Conservation (phyloP, 768 basidiomycete genomes). For the Amylocystis lapponica region DNA sequence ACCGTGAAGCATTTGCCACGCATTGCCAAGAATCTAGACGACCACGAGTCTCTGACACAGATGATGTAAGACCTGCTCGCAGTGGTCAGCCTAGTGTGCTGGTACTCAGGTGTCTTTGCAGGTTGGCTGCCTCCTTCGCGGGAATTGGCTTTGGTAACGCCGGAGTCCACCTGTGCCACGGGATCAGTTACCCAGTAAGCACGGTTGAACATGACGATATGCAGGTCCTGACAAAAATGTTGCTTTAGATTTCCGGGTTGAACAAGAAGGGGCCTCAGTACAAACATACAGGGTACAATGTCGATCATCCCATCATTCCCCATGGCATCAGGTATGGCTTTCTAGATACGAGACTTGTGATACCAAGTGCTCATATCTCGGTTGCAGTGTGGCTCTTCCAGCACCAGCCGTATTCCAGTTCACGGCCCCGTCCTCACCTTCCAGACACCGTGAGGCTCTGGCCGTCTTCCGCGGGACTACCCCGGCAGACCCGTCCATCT, state of each 20-base stretch:
- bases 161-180: slow-evolving; percentile 86
- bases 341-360: too few relatives aligned
- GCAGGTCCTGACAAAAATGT: neutral
- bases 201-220: slow-evolving; percentile 6
- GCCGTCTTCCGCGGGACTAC: slow-evolving; percentile 73
- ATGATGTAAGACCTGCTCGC: slow-evolving; percentile 64
- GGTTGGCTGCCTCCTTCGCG: slow-evolving; percentile 88
- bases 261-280: slow-evolving; percentile 95
- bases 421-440: slow-evolving; percentile 89
- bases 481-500: slow-evolving; percentile 62
- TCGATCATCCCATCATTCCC: slow-evolving; percentile 86
- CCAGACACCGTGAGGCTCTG: slow-evolving; percentile 84
- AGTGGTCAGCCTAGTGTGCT: neutral
- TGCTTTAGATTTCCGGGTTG: slow-evolving; percentile 73
- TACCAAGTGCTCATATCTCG: neutral
- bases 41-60: slow-evolving; percentile 78
- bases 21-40: slow-evolving; percentile 71
- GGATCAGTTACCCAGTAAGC: slow-evolving; percentile 80
- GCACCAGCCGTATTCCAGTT: slow-evolving; percentile 95
- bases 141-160: slow-evolving; percentile 96
- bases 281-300: slow-evolving; percentile 83
- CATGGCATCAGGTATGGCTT: slow-evolving; percentile 77
- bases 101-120: slow-evolving; percentile 21
- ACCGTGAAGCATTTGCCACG: slow-evolving; percentile 87
- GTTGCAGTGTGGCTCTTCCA: slow-evolving; percentile 70